Evolutionary conservation across 805 yeast genomes (phyloP), one percentile per base, ranked within the genome.

Genomic region (Komagataella mondaviorum): DNA sequence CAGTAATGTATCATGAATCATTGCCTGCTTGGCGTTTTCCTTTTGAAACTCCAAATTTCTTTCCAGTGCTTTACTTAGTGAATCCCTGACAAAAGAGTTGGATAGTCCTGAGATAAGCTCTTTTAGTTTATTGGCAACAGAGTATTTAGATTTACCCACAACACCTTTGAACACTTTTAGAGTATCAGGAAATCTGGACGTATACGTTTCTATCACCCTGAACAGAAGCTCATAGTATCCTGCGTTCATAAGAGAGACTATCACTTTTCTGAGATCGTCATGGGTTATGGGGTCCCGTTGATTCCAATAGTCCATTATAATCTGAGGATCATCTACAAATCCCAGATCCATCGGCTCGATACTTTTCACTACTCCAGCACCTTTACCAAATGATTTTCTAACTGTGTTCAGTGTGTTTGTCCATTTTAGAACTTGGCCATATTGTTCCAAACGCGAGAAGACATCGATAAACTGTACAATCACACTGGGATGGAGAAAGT

Each of bases 401-500:
- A 58, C 57, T 7, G 51, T 43, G 39, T 58, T 56, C 57, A 66
- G 50, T 44, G 58, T 57, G 12, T 51, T 49, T 65, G 66, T 63
- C 65, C 77, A 68, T n/a, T 55, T 47, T 6, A 59, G 54, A 1
- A 71, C 68, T 20, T 61, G 60, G 0, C 56, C 60, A 3, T 54
- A 44, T 43, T 65, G 60, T 10, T 60, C 57, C 0, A 64, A 50
- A 3, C 51, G 49, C 7, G 69, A 52, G 52, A 68, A 70, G 20
- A 58, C 62, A 24, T 63, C 60, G 20, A 76, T 62, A 30, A 71
- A 70, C 3, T 62, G 54, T 17, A 64, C 60, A 10, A 68, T 57
- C 14, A 72, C 60, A 45, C 66, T 65, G 2, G 74, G 68, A 51
- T 67, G 67, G 2, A 74, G 46, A 53, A 70, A 71, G 0, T 64